Evolutionary conservation across 2,329 filamentous ascomycete species (phyloP).

Genomic region (Phaeophleospora eucalypticola): DNA sequence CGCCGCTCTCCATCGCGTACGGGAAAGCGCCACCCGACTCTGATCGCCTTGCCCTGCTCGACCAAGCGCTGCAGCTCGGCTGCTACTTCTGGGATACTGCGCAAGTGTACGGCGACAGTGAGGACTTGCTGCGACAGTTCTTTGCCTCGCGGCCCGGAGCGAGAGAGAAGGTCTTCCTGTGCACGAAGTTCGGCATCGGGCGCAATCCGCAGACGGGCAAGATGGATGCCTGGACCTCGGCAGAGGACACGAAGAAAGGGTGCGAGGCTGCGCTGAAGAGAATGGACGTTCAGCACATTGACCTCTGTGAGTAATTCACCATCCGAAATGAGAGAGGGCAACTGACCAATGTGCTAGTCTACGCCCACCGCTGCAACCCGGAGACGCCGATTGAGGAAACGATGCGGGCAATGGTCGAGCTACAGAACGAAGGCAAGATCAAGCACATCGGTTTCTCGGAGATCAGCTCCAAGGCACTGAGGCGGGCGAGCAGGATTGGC

Average conservation of each 20-base stretch:
- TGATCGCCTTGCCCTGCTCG: constrained; percentile 24
- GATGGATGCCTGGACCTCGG: constrained; percentile 32
- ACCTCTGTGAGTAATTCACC: constrained; percentile 37
- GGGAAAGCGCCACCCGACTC: constrained; percentile 26
- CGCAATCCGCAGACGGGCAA: constrained; percentile 12
- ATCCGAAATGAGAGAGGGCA: constrained; percentile 47
- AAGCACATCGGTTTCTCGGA: constrained; percentile 51
- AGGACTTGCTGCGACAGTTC: constrained; percentile 38
- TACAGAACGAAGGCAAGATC: constrained; percentile 52
- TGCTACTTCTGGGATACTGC: constrained; percentile 29
- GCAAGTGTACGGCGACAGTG: constrained; percentile 31
- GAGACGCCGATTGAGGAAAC: constrained; percentile 45
- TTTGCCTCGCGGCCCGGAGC: constrained; percentile 35
- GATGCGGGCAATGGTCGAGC: constrained; percentile 40
- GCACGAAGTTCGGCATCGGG: constrained; percentile 37
- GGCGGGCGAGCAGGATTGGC: constrained; percentile 47
- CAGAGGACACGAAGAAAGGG: constrained; percentile 40
- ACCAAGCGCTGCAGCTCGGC: constrained; percentile 25
- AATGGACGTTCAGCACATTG: constrained; percentile 37
- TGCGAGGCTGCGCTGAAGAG: constrained; percentile 35
- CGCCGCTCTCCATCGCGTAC: constrained; percentile 35
- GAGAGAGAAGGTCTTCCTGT: constrained; percentile 40
- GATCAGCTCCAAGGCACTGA: constrained; percentile 46
- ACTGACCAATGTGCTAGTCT: constrained; percentile 22
- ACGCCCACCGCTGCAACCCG: constrained; percentile 42